phyloP scores from a whole-genome alignment of 257 asterid genomes.

The Solanum chiquidenum region DNA sequence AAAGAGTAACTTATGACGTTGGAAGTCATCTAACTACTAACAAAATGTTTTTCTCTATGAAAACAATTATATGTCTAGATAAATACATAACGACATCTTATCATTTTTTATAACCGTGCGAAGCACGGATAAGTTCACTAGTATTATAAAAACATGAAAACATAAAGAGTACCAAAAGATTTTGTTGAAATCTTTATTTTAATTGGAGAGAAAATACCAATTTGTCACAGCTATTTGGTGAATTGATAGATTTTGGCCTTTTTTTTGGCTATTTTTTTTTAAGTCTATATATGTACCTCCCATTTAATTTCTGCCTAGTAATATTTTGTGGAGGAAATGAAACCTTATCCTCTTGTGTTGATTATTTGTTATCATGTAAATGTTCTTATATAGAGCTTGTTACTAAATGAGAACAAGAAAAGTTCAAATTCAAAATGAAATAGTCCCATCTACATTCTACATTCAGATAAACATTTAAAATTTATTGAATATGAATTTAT shows the following conservation, averaged over 20 bases:
- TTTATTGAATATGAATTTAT: too few relatives aligned
- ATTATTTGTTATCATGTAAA: not conserved
- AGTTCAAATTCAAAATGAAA: not conserved
- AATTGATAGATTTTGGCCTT: constrained; percentile 5
- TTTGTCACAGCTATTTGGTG: constrained; percentile 2
- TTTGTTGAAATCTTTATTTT: not conserved
- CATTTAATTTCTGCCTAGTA: not conserved
- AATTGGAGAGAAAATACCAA: not conserved
- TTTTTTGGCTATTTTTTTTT: not conserved
- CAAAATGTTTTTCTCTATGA: too few relatives aligned
- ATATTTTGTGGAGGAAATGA: constrained; percentile 2
- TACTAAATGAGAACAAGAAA: not conserved
- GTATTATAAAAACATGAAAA: too few relatives aligned
- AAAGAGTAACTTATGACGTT: too few relatives aligned
- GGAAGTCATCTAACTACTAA: too few relatives aligned
- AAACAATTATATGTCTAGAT: too few relatives aligned
- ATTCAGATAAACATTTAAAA: not conserved
- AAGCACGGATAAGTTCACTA: too few relatives aligned
- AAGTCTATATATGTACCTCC: not conserved
- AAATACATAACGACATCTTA: too few relatives aligned
- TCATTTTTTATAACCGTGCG: too few relatives aligned
- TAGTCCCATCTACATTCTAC: not conserved
- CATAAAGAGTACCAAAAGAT: too few relatives aligned
- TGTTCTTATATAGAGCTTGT: not conserved
- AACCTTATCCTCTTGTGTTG: not conserved